phyloP scores from a whole-genome alignment of 2,329 filamentous ascomycete species.

The Fusarium hainanense region DNA sequence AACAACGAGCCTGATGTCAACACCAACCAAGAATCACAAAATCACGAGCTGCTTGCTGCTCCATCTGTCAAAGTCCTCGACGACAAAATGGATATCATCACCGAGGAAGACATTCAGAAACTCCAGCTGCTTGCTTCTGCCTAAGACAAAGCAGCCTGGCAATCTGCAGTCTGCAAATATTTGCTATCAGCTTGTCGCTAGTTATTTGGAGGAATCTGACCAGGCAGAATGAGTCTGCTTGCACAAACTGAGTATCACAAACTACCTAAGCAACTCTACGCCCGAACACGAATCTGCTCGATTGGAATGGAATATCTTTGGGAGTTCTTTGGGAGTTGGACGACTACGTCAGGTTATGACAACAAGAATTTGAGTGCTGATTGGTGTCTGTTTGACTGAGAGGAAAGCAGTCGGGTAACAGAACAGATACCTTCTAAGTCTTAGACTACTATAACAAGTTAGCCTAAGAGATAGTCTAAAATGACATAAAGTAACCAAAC shows the following conservation, averaged over 20 bases:
- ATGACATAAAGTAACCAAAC: no score
- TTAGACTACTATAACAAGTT: no score
- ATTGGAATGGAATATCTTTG: not conserved
- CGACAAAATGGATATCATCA: not conserved
- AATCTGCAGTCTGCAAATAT: not conserved
- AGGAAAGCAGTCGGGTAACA: not conserved
- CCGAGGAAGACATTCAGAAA: not conserved
- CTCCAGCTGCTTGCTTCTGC: not conserved
- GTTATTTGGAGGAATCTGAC: not conserved
- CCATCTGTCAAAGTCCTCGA: not conserved
- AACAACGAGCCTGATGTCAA: not conserved
- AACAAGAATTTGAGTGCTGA: conserved; percentile 6
- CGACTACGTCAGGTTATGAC: not conserved
- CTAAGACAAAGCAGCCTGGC: not conserved
- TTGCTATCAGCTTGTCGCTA: not conserved
- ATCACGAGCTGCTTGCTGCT: not conserved
- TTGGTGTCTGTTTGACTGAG: not conserved
- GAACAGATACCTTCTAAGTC: no score
- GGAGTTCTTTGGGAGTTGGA: not conserved
- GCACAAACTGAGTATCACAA: not conserved
- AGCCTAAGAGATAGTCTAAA: not conserved
- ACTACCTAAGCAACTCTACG: not conserved
- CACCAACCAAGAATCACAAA: not conserved
- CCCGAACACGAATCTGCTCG: not conserved
- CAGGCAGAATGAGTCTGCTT: not conserved